These are phyloP conservation scores for Pythium utonaiense DNA, from an alignment of 352 stramenopile species.

Conservation along the genomic window DNA sequence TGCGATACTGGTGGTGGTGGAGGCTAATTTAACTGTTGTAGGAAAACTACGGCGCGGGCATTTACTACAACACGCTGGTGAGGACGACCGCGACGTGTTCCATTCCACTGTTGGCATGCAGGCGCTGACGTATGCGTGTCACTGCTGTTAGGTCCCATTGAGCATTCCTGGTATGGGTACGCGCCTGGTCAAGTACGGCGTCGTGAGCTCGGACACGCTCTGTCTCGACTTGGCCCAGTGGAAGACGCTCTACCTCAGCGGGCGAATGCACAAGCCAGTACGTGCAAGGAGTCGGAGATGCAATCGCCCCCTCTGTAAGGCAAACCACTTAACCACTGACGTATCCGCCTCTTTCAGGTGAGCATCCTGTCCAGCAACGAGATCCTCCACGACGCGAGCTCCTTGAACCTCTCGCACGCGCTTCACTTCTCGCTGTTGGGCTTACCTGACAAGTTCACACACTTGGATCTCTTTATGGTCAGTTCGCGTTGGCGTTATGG, in stretches of 20 bases:
- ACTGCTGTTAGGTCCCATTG: constrained; percentile 40
- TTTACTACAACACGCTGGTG: constrained; percentile 88
- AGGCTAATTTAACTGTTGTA: constrained; percentile 13
- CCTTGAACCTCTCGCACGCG: constrained; percentile 66
- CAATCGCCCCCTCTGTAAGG: too few relatives aligned
- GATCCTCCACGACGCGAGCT: constrained; percentile 43
- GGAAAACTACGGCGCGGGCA: constrained; percentile 71
- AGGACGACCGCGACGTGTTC: neutral
- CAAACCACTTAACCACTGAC: neutral
- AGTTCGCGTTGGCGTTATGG: neutral
- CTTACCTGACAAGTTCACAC: constrained; percentile 76
- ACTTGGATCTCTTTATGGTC: constrained; percentile 84
- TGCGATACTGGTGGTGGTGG: neutral
- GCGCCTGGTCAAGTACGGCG: constrained; percentile 87
- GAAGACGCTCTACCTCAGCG: constrained; percentile 86
- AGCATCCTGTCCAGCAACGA: constrained; percentile 49
- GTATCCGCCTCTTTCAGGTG: constrained; percentile 32
- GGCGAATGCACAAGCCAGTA: constrained; percentile 86
- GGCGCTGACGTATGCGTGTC: too few relatives aligned
- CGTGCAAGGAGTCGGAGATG: too few relatives aligned
- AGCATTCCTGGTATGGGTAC: constrained; percentile 48
- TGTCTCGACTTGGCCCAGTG: constrained; percentile 73
- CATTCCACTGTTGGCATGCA: too few relatives aligned
- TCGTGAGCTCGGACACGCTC: constrained; percentile 79
- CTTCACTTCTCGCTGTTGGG: constrained; percentile 72